Percentiles rank a stretch among this genome's conserved stretches.
phyloP scores from a whole-genome alignment of 1,284 basidiomycete genomes.

The Termitomyces sp. region DNA sequence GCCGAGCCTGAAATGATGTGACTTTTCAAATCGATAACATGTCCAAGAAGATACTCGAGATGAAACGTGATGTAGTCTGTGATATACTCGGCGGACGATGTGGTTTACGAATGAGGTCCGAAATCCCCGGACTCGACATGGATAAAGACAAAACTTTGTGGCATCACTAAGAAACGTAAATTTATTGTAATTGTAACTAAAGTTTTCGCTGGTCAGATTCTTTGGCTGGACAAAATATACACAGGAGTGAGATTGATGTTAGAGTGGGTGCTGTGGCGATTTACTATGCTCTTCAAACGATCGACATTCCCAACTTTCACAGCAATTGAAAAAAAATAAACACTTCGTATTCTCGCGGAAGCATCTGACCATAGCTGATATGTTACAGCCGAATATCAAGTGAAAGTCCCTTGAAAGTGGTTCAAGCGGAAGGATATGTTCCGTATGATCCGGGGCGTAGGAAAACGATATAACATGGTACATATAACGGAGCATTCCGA shows the following conservation, averaged over 20 bases:
- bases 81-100: no score
- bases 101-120: neutral
- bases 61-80: neutral
- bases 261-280: neutral
- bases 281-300: neutral
- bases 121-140: neutral
- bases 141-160: no score
- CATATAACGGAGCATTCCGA: neutral
- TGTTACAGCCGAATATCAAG: neutral
- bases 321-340: neutral
- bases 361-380: neutral
- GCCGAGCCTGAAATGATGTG: neutral
- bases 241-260: neutral
- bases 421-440: neutral
- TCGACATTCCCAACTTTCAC: no score
- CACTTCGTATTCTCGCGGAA: neutral
- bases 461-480: neutral
- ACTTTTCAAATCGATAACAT: neutral
- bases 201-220: neutral
- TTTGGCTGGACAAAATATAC: neutral
- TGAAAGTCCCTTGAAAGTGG: neutral
- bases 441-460: no score
- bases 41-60: neutral
- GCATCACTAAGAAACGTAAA: neutral
- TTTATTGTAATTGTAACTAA: neutral